Base-by-base conservation (phyloP, 176 grass and related monocot genomes). In the Hyparrhenia diplandra region DNA sequence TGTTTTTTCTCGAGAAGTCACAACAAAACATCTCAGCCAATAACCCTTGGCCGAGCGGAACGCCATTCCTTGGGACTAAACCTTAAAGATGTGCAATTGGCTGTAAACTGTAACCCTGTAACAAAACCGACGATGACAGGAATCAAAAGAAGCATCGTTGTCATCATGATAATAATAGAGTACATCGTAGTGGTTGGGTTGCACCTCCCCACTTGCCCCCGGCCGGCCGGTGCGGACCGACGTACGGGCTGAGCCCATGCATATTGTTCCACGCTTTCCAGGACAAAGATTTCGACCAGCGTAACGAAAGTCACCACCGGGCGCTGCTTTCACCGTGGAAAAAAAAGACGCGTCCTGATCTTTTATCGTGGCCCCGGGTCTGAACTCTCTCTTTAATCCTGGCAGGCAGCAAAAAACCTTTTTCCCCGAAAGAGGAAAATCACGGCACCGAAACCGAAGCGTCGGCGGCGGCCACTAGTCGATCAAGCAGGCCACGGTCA, bases 231-330 rank as follows among this genome's bases (percentile, higher is more conserved):
- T n/a, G n/a, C 36, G 64, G 71, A 71, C 35, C 14, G 49, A 8
- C 2, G 77, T 81, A 82, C 82, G n/a, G 70, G 82, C 25, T n/a
- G 71, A 17, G 30, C 76, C 64, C 77, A 85, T 43, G 57, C 82
- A 40, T 54, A 4, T 11, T 32, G 66, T 17, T 72, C 71, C 71
- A 49, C 43, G 78, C 83, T 89, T 81, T 81, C 11, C 78, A 47
- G 78, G 72, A 89, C 78, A 77, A 0, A 83, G 65, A 77, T 77
- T 72, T 82, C 30, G 65, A 72, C 57, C 55, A 11, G 70, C 87
- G 54, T 24, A 29, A 32, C 73, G 1, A 82, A 87, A 87, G 72
- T 20, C 40, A 14, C 51, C 85, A 27, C 78, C 65, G 45, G 13
- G 13, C 23, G 21, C 43, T 6, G 13, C 43, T 79, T 77, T 69